These are phyloP conservation scores for Deinandra increscens DNA, from an alignment of 129 eudicot genomes.

Conservation along the genomic window DNA sequence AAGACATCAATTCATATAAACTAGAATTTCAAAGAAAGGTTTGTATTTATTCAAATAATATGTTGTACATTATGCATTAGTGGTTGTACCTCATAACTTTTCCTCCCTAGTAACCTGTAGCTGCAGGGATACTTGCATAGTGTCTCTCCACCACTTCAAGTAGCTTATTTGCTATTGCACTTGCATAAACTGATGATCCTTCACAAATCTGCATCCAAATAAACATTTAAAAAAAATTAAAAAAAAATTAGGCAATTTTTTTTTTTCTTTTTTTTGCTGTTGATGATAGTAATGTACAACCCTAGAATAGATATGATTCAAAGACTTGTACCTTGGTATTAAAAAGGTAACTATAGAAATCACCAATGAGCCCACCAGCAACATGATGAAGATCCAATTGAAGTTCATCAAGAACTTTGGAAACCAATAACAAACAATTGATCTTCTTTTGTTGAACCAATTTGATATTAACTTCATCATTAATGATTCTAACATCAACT, in stretches of 20 bases:
- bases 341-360: conserved; percentile 77
- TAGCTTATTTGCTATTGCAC: conserved; percentile 88
- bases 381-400: conserved; percentile 93
- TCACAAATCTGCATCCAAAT: conserved; percentile 61
- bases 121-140: conserved; percentile 60
- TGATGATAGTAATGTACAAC: not conserved
- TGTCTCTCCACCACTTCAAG: conserved; percentile 85
- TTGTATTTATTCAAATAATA: no score
- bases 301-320: conserved; percentile 8
- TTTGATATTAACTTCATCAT: conserved; percentile 86
- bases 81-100: conserved; percentile 8
- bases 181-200: conserved; percentile 86
- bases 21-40: no score
- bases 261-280: no score
- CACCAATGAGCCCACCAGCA: conserved; percentile 95
- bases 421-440: conserved; percentile 64
- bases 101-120: conserved; percentile 47
- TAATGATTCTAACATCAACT: conserved; percentile 85
- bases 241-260: no score
- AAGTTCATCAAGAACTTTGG: conserved; percentile 90
- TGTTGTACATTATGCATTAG: not conserved
- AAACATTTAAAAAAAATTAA: not conserved
- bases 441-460: conserved; percentile 86
- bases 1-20: no score
- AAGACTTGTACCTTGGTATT: conserved; percentile 70